Conservation (phyloP, 2,329 filamentous ascomycete genomes). For the Taxawa tesnikishii region DNA sequence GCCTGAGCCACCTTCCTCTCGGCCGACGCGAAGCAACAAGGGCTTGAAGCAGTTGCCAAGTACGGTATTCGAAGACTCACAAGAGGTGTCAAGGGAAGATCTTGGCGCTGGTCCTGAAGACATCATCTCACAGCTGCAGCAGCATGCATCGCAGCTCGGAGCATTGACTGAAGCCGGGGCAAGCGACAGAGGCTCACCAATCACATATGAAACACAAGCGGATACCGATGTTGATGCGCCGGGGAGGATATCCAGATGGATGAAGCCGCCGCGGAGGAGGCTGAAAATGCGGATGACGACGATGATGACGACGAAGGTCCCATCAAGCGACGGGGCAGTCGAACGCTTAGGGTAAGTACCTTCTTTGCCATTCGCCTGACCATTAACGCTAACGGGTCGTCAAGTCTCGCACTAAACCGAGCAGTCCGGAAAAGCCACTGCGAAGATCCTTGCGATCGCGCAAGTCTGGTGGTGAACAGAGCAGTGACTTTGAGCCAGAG, state of each 20-base stretch:
- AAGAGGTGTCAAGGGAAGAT: constrained; percentile 26
- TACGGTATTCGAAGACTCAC: constrained; percentile 40
- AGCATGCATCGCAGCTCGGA: constrained; percentile 10
- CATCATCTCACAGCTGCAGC: constrained; percentile 13
- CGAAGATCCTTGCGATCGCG: constrained; percentile 25
- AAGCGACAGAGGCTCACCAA: constrained; percentile 7
- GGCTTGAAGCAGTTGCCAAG: constrained; percentile 36
- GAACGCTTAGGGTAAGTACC: constrained; percentile 9
- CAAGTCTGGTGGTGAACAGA: constrained; percentile 38
- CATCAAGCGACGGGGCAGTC: constrained; percentile 25
- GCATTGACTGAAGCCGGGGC: constrained; percentile 20
- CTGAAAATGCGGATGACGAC: constrained; percentile 22
- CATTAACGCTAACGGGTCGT: no score
- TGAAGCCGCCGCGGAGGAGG: constrained; percentile 8
- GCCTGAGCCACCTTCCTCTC: constrained; percentile 27
- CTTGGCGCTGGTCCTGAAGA: constrained; percentile 17
- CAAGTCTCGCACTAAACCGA: no score
- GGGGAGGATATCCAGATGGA: not conserved
- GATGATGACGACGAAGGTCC: constrained; percentile 27
- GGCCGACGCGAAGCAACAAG: constrained; percentile 32
- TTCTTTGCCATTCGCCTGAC: no score
- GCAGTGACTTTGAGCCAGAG: constrained; percentile 52
- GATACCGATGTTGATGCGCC: constrained; percentile 10
- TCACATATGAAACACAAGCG: constrained; percentile 16
- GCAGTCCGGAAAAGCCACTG: constrained; percentile 24